phyloP scores from a whole-genome alignment of 2,329 filamentous ascomycete species.

The Aspergillus hiratsukae region DNA sequence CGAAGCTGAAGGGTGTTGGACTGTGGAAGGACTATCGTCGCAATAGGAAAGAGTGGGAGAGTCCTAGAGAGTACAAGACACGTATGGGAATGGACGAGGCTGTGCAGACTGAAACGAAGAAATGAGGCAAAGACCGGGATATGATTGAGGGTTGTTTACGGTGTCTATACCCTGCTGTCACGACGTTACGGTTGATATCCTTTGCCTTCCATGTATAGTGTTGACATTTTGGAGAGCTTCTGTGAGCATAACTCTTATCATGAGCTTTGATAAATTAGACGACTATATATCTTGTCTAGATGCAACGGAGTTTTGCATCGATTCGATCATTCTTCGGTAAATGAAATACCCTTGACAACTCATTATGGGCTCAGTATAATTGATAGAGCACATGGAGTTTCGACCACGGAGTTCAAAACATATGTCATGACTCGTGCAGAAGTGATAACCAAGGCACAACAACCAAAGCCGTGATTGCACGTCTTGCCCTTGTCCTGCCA shows the following conservation, averaged over 20 bases:
- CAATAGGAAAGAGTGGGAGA: constrained; percentile 61
- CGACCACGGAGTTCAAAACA: background rate
- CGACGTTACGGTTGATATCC: constrained; percentile 6
- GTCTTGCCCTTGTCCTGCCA: background rate
- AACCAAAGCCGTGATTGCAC: background rate
- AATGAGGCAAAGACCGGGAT: constrained; percentile 2
- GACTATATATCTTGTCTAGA: no score
- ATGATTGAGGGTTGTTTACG: background rate
- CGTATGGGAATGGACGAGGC: constrained; percentile 44
- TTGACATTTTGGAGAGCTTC: background rate
- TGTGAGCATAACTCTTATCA: no score
- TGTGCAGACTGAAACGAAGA: constrained; percentile 13
- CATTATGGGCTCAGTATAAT: background rate
- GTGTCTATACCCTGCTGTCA: background rate
- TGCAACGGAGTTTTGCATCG: no score
- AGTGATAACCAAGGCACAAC: background rate
- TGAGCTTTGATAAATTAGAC: no score
- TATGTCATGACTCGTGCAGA: background rate
- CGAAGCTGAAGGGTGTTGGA: constrained; percentile 61
- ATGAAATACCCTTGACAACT: no score
- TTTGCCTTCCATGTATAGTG: background rate
- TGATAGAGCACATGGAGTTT: constrained; percentile 1
- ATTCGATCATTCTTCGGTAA: background rate
- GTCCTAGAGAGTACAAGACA: constrained; percentile 81
- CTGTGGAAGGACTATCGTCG: constrained; percentile 66